Conservation (phyloP, 257 asterid species). For the Solanum rostratum region DNA sequence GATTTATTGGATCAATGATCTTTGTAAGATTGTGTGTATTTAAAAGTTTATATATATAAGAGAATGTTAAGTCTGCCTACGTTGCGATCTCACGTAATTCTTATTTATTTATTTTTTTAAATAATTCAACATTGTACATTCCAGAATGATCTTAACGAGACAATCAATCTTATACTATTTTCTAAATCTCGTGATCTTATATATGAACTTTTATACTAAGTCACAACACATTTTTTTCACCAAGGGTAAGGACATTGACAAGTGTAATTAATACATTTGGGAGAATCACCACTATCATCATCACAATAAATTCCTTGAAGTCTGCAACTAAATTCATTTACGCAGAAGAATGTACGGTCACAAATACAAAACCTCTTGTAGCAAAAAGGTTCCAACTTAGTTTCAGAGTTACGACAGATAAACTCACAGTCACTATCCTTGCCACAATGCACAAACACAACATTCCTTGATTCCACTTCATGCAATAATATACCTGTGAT, state of each 20-base stretch:
- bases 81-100: too few species aligned
- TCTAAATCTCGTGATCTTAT: too few species aligned
- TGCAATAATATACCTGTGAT: neutral
- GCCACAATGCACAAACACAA: neutral
- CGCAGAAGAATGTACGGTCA: neutral
- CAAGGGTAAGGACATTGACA: neutral
- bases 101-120: too few species aligned
- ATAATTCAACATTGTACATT: too few species aligned
- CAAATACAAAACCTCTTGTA: neutral
- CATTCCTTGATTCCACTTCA: neutral
- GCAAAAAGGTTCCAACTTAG: neutral
- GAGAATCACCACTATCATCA: neutral
- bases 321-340: neutral
- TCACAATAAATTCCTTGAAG: neutral
- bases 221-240: neutral
- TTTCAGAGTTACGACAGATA: neutral
- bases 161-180: too few species aligned
- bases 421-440: neutral
- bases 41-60: too few species aligned
- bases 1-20: too few species aligned
- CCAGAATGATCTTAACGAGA: too few species aligned
- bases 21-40: too few species aligned
- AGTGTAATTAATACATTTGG: neutral
- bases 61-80: too few species aligned
- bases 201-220: neutral